Conservation (phyloP, 345 rosid species). For the Camelina neglecta region DNA sequence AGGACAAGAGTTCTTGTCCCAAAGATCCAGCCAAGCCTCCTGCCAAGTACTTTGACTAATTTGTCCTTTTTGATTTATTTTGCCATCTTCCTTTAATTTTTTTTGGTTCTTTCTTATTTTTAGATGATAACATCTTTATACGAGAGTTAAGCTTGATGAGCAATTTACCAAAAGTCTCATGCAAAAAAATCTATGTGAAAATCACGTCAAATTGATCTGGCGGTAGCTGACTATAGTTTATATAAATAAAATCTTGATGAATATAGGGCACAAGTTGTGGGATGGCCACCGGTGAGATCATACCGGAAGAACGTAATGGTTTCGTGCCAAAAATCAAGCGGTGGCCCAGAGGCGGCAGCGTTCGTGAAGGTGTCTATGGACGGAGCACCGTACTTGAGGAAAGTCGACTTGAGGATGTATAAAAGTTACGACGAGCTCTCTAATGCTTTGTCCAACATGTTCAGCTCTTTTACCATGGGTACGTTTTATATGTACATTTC, state of each 20-base stretch:
- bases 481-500: background rate
- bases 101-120: background rate
- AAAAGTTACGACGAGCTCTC: constrained; percentile 71
- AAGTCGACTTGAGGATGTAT: constrained; percentile 82
- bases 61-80: constrained; percentile 5
- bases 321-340: constrained; percentile 51
- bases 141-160: background rate
- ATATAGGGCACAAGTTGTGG: constrained; percentile 79
- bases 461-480: constrained; percentile 86
- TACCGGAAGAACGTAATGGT: constrained; percentile 73
- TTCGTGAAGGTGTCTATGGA: constrained; percentile 95
- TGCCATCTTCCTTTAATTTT: background rate
- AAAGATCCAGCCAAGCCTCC: constrained; percentile 77
- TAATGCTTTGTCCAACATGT: constrained; percentile 69
- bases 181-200: background rate
- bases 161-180: background rate
- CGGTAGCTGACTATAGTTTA: background rate
- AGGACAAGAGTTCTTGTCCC: constrained; percentile 40
- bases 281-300: constrained; percentile 99
- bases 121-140: background rate
- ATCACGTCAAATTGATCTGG: constrained; percentile 10
- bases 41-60: constrained; percentile 58
- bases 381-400: constrained; percentile 93
- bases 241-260: constrained; percentile 8
- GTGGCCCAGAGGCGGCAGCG: constrained; percentile 33